These are phyloP conservation scores for Aegilops tauschii DNA, from an alignment of 176 grass and related monocot genomes.

Conservation along the genomic window DNA sequence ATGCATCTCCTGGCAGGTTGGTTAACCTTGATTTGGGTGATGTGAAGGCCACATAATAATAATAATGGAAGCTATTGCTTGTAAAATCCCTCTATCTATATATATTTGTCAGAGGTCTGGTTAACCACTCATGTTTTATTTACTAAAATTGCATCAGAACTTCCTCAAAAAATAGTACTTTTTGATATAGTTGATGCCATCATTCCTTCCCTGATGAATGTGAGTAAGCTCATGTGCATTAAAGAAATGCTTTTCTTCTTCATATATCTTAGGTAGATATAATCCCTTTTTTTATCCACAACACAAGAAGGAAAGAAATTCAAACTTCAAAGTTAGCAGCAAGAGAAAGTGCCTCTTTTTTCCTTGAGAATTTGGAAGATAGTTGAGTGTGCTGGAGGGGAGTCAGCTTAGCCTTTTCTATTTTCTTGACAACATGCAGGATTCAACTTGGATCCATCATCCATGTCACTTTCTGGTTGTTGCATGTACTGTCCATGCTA, in stretches of 20 bases:
- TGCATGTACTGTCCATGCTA: neutral
- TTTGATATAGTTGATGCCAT: too few species aligned
- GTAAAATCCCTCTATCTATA: neutral
- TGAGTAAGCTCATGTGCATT: too few species aligned
- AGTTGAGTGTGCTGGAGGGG: neutral
- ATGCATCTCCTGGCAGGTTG: neutral
- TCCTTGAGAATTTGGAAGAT: neutral
- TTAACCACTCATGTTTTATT: neutral
- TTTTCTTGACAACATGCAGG: neutral
- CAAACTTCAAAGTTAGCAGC: neutral
- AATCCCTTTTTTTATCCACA: neutral
- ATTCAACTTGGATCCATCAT: neutral
- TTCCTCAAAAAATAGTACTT: too few species aligned
- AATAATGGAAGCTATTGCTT: neutral
- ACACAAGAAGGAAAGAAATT: neutral
- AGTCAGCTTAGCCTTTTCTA: slow-evolving; percentile 4
- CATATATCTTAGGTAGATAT: neutral
- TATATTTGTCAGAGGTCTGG: too few species aligned
- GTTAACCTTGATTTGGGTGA: neutral
- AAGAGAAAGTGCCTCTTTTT: neutral
- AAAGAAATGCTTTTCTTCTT: too few species aligned
- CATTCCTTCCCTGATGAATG: too few species aligned
- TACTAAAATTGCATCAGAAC: neutral
- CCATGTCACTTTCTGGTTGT: neutral
- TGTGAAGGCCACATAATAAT: neutral